Evolutionary conservation across 2,329 filamentous ascomycete species (phyloP), one percentile per base, ranked within the genome.

Genomic region (Cladobotryum protrusum): DNA sequence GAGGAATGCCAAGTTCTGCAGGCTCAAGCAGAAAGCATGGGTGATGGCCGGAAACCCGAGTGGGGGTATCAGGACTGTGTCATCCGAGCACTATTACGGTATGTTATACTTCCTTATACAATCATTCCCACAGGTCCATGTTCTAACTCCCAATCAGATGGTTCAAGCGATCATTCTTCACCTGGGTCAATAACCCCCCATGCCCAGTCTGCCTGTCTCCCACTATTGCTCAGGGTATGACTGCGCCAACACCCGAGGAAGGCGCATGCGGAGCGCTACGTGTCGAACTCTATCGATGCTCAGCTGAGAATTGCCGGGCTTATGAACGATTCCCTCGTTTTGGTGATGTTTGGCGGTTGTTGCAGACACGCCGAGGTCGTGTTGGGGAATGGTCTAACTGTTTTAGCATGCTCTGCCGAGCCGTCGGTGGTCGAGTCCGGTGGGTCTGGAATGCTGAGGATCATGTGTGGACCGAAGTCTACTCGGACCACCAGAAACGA

Each of bases 381-480:
- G 86, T 86, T 54, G 93, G 93, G 54, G 93, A 99, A 72, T 97
- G 93, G 90, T 90, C 89, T 57, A 97, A 96, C 71, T 96, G 91
- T 76, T 99, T 99, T 72, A 92, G 86, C 72, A 97, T 97, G 93
- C 79, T 99, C 47, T 97, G 92, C 74, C 83, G 92, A 53, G 93
- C 93, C 4, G 83, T 97, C 13, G 92, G 92, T 45, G 88, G 87
- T 53, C 82, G 92, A 54, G 90, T 96, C 19, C 83, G 93, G 62
- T 99, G 93, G 93, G 87, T 99, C 11, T 99, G 93, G 93, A 97
- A 97, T 60, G 86, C 87, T 29, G 93, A 97, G 68, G 93, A 97
- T 66, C 89, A 96, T 63, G 89, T 96, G 20, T 99, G 93, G 93
- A 96, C 91, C 1, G 93, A 97, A 62, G 86, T 97, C 13, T 99